These are phyloP conservation scores for Amanita jacksonii DNA, from an alignment of 768 basidiomycete genomes.

Conservation along the genomic window DNA sequence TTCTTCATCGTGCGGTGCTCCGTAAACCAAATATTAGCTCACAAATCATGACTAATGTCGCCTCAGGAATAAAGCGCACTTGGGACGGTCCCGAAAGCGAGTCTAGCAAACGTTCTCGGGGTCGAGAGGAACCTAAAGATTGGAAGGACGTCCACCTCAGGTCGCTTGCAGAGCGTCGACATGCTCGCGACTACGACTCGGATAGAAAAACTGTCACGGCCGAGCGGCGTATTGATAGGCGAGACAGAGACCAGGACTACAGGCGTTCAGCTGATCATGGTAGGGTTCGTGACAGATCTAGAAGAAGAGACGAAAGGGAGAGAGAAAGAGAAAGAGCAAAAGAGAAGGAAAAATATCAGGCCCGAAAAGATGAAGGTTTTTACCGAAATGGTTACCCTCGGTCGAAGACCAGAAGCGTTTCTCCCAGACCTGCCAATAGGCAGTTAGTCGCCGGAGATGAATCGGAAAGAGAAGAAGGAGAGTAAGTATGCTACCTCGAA, in stretches of 20 bases:
- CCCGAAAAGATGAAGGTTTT: constrained; percentile 19
- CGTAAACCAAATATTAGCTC: constrained; percentile 45
- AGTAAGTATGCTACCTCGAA: constrained; percentile 51
- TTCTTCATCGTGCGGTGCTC: constrained; percentile 72
- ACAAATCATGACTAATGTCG: constrained; percentile 67
- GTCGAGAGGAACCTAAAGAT: constrained; percentile 46
- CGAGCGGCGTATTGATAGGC: constrained; percentile 25
- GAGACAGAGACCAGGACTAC: constrained; percentile 24
- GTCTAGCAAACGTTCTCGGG: constrained; percentile 45
- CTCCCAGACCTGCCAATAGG: constrained; percentile 15
- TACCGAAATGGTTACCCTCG: constrained; percentile 21
- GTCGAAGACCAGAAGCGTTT: constrained; percentile 12
- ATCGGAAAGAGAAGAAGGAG: constrained; percentile 82
- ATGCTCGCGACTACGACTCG: constrained; percentile 20
- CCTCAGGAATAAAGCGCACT: constrained; percentile 77
- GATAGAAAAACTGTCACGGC: constrained; percentile 18
- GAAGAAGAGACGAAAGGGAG: constrained; percentile 16
- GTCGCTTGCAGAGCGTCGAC: constrained; percentile 24
- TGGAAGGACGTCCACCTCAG: constrained; percentile 65
- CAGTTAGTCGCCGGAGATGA: constrained; percentile 22
- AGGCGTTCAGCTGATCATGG: constrained; percentile 12
- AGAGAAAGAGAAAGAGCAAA: constrained; percentile 14
- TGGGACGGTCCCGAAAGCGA: constrained; percentile 49
- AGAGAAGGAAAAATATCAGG: constrained; percentile 16
- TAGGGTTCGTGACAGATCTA: constrained; percentile 11